Percentiles rank a stretch among this genome's conserved stretches.
Evolutionary conservation across 371 early-diverging fungal species (phyloP).

Genomic region (Mucor plumbeus): DNA sequence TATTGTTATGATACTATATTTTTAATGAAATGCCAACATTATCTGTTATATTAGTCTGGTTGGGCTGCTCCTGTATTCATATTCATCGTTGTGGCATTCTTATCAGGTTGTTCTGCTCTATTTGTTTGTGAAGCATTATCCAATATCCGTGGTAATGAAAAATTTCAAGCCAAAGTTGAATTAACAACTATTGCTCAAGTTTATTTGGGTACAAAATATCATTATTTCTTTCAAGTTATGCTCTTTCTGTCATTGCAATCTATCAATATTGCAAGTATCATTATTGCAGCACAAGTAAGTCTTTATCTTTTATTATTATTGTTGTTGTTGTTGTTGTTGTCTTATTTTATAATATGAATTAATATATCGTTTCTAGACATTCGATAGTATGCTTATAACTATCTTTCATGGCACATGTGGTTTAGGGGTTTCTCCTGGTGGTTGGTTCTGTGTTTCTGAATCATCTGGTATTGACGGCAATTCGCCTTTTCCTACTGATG

Average conservation of each 20-base stretch:
- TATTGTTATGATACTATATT: not conserved
- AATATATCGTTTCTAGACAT: conserved; percentile 28
- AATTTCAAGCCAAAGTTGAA: conserved; percentile 65
- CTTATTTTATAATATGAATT: not conserved
- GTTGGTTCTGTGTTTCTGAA: conserved; percentile 44
- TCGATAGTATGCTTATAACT: conserved; percentile 50
- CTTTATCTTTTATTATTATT: not conserved
- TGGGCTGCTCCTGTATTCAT: conserved; percentile 53
- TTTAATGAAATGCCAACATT: not conserved
- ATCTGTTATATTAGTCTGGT: conserved; percentile 35
- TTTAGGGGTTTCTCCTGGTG: conserved; percentile 42
- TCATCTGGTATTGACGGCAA: conserved; percentile 25
- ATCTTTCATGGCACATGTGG: conserved; percentile 51
- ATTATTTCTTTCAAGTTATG: conserved; percentile 57
- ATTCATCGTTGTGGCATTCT: conserved; percentile 47
- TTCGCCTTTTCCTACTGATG: conserved; percentile 52
- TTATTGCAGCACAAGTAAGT: conserved; percentile 61
- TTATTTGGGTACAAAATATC: conserved; percentile 59
- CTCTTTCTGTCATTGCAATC: conserved; percentile 65
- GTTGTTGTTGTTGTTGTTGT: no score
- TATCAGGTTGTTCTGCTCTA: conserved; percentile 61
- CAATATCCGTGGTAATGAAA: conserved; percentile 76
- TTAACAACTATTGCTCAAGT: conserved; percentile 63
- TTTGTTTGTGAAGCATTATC: conserved; percentile 84
- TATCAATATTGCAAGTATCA: conserved; percentile 64